phyloP scores from a whole-genome alignment of 257 asterid species.

The Datura wrightii region DNA sequence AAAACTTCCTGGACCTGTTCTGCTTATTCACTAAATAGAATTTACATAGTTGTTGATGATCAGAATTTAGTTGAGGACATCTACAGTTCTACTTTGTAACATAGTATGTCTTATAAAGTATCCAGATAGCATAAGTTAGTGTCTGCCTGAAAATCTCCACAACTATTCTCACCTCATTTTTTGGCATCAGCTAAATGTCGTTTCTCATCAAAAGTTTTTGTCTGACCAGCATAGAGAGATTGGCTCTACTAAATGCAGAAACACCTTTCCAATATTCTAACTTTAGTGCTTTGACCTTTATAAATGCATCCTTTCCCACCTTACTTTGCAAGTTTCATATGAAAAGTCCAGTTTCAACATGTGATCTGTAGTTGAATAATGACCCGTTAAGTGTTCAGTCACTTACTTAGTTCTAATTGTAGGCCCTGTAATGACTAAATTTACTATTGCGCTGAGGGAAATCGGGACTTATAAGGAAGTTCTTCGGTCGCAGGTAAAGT shows the following conservation, averaged over 20 bases:
- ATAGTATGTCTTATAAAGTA: neutral
- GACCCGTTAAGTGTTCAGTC: neutral
- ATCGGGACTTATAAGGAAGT: constrained; percentile 99
- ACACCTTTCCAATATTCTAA: neutral
- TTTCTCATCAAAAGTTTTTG: neutral
- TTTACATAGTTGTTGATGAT: neutral
- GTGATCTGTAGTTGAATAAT: constrained; percentile 23
- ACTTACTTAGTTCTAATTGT: constrained; percentile 35
- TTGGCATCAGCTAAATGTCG: constrained; percentile 5
- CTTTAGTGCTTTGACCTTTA: neutral
- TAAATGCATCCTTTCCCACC: neutral
- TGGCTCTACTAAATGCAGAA: constrained; percentile 23
- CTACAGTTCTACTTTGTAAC: neutral
- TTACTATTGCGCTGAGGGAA: constrained; percentile 97
- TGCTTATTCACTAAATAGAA: neutral
- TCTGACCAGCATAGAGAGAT: neutral
- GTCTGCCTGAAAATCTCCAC: neutral
- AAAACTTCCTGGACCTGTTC: constrained; percentile 12
- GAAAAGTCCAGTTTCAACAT: neutral
- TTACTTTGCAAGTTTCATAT: neutral
- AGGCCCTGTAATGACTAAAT: constrained; percentile 99
- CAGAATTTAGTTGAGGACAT: neutral
- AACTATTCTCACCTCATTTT: constrained; percentile 9
- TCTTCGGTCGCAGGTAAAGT: constrained; percentile 95
- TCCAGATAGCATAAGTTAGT: neutral